A percentile compares a stretch with the other conserved stretches of the same genome.
These are phyloP conservation scores for Cryptosporidium canis DNA, from an alignment of 169 alveolate species.

Conservation along the genomic window DNA sequence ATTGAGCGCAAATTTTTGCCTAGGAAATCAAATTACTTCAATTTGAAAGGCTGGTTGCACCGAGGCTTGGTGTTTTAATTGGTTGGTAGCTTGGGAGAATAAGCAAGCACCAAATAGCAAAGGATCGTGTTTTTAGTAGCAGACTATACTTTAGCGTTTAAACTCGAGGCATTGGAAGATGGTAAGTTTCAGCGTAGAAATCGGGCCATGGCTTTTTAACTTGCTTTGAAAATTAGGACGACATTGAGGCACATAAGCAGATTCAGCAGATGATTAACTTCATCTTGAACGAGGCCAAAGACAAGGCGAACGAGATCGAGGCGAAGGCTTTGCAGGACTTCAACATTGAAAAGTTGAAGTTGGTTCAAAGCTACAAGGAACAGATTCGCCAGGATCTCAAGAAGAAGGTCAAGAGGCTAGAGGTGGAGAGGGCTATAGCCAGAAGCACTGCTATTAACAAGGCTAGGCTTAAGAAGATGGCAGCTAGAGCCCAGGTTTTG, in stretches of 20 bases:
- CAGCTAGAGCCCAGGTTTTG: constrained; percentile 84
- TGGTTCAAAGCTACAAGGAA: constrained; percentile 90
- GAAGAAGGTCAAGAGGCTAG: constrained; percentile 76
- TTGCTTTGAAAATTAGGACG: constrained; percentile 79
- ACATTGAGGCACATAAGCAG: constrained; percentile 90
- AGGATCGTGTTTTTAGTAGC: background rate
- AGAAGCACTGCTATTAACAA: constrained; percentile 88
- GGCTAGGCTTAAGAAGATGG: constrained; percentile 87
- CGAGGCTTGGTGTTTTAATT: background rate
- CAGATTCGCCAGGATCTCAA: constrained; percentile 84
- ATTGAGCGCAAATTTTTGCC: background rate
- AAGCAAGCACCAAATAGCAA: background rate
- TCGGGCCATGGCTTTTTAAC: background rate
- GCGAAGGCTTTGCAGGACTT: constrained; percentile 92
- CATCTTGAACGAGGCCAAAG: constrained; percentile 93
- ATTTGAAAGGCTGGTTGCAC: background rate
- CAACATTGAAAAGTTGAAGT: constrained; percentile 89
- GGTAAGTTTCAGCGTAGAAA: background rate
- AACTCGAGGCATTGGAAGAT: background rate
- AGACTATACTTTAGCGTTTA: background rate
- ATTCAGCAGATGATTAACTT: constrained; percentile 93
- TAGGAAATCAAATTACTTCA: background rate
- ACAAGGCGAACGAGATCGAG: constrained; percentile 92
- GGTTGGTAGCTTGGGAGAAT: background rate
- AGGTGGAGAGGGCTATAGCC: constrained; percentile 78